These are phyloP conservation scores for Candida wancherniae DNA, from an alignment of 805 yeast genomes.

Conservation along the genomic window DNA sequence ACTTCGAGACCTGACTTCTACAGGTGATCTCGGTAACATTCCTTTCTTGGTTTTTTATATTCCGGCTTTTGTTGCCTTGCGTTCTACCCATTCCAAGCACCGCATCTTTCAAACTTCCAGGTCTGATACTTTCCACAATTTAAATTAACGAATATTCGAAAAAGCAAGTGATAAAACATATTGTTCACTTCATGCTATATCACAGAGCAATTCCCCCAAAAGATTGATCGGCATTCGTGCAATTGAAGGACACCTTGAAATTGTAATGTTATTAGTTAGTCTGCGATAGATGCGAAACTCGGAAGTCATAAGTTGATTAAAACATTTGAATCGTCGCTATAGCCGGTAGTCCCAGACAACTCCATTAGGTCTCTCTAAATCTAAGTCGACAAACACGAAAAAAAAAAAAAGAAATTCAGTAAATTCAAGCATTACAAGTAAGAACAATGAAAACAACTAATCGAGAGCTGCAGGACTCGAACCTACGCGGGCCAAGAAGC, in stretches of 20 bases:
- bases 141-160: too few species aligned
- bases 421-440: background rate
- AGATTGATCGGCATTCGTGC: too few species aligned
- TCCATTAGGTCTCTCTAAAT: too few species aligned
- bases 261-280: too few species aligned
- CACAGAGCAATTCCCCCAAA: too few species aligned
- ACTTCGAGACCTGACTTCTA: conserved; percentile 91
- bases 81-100: background rate
- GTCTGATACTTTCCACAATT: background rate
- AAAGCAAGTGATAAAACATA: too few species aligned
- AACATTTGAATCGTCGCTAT: too few species aligned
- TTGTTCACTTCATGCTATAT: too few species aligned
- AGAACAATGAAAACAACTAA: conserved; percentile 25
- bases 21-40: conserved; percentile 45
- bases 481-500: conserved; percentile 78
- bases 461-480: conserved; percentile 74
- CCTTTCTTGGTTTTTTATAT: background rate
- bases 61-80: background rate
- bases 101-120: background rate
- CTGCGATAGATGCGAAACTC: background rate
- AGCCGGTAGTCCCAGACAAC: too few species aligned
- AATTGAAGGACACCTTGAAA: too few species aligned
- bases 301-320: too few species aligned
- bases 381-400: background rate
- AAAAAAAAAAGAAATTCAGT: background rate